Base-by-base conservation (phyloP, 306 rosid species). In the Castanospermum australe region DNA sequence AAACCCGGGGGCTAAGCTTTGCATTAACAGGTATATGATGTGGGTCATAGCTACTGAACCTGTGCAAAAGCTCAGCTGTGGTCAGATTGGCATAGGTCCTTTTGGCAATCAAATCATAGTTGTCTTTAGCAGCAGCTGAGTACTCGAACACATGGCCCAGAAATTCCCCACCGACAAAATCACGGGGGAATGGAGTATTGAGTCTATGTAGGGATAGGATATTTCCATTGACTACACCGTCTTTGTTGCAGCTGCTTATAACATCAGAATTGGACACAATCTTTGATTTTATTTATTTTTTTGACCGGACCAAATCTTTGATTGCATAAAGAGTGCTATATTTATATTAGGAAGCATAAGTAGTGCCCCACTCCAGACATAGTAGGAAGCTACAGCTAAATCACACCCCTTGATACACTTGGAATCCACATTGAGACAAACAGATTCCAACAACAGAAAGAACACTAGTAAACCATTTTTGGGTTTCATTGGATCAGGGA, bases 381-480 rank as follows among this genome's bases (percentile, higher is more conserved):
- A 79, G 77, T 86, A 89, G 1, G 96, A 94, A 71, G 90, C 98
- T 48, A 90, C 57, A 77, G 98, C 98, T 75, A 83, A 24, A 9
- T 28, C 84, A 82, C 98, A 94, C 11, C 79, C 79, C 36, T 67
- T 72, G 5, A 78, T 41, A 78, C 97, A 94, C 25, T 71, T 77
- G 5, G 98, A 80, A 78, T 87, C 86, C 4, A 79, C 92, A 4
- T 24, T 73, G 52, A 54, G 48, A 64, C 68, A 67, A 8, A 80
- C 63, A 32, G 57, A 77, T 21, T 67, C 25, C 17, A 86, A 22
- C 50, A 83, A 30, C 42, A 90, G 38, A 56, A 88, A 20, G 62
- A 60, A 66, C 6, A 85, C 5, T 20, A 66, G 17, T 1, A 70
- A 47, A 60, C 78, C 42, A 35, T 69, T 18, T 71, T 62, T 79